Evolutionary conservation across 371 early-diverging fungal species (phyloP).

Genomic region (Circinella minor): DNA sequence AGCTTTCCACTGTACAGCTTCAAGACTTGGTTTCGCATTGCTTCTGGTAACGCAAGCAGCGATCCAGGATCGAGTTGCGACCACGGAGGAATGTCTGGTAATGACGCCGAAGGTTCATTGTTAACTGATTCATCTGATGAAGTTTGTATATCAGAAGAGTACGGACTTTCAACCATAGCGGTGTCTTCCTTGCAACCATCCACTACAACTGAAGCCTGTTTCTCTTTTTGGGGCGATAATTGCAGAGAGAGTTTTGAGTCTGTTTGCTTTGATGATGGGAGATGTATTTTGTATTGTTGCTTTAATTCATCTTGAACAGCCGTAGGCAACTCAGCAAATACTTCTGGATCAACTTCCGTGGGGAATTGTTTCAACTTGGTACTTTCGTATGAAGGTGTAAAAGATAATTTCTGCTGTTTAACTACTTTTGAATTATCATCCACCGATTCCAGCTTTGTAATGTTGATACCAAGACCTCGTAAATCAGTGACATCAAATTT

Average conservation of each 20-base stretch:
- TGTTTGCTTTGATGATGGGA: background rate
- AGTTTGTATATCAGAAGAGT: too few relatives aligned
- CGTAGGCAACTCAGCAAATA: constrained; percentile 31
- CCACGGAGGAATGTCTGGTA: constrained; percentile 52
- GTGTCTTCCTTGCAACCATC: background rate
- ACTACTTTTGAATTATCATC: background rate
- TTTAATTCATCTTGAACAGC: constrained; percentile 29
- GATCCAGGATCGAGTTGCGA: constrained; percentile 54
- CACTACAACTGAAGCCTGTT: too few relatives aligned
- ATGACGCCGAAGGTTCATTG: background rate
- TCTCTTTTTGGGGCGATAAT: too few relatives aligned
- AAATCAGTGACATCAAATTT: constrained; percentile 57
- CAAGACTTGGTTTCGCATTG: constrained; percentile 43
- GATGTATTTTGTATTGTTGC: constrained; percentile 7
- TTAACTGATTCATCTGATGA: background rate
- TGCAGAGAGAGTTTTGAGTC: too few relatives aligned
- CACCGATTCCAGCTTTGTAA: constrained; percentile 55
- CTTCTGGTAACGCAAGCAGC: constrained; percentile 47
- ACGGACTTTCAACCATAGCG: background rate
- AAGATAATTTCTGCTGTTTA: background rate
- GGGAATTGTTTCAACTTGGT: background rate
- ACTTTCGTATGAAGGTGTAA: background rate
- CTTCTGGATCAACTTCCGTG: constrained; percentile 19
- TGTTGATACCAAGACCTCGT: constrained; percentile 71
- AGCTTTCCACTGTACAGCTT: constrained; percentile 35